These are phyloP conservation scores for Botrytis fabae DNA, from an alignment of 2,329 filamentous ascomycete genomes.

Conservation along the genomic window DNA sequence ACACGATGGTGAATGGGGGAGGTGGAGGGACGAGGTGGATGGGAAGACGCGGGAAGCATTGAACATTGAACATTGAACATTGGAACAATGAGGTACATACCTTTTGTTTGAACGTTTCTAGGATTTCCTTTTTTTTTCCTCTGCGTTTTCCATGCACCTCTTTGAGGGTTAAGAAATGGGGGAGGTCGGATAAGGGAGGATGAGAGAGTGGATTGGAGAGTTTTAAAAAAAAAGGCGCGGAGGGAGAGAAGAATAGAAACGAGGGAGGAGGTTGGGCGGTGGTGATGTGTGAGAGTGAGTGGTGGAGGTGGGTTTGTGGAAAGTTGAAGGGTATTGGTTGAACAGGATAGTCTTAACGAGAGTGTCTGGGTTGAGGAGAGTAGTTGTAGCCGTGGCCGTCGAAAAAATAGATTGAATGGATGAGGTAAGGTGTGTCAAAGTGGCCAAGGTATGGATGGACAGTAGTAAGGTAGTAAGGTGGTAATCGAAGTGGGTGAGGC, in stretches of 20 bases:
- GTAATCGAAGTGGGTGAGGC: constrained; percentile 21
- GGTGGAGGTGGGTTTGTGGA: constrained; percentile 27
- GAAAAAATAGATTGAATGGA: constrained; percentile 21
- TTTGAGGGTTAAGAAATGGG: constrained; percentile 34
- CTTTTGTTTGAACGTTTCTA: constrained; percentile 24
- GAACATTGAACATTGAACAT: constrained; percentile 15
- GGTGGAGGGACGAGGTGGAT: constrained; percentile 23
- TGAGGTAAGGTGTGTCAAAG: constrained; percentile 24
- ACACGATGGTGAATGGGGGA: constrained; percentile 16
- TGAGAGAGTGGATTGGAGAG: constrained; percentile 39
- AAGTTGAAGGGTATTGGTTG: constrained; percentile 23
- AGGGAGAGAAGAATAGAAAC: constrained; percentile 23
- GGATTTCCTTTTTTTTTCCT: background rate
- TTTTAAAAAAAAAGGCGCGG: constrained; percentile 30
- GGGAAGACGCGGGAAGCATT: constrained; percentile 33
- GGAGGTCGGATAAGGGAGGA: constrained; percentile 32
- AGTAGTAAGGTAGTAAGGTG: constrained; percentile 3
- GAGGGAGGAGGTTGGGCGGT: constrained; percentile 34
- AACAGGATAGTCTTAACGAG: constrained; percentile 22
- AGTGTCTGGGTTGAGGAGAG: constrained; percentile 4
- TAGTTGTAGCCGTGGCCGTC: constrained; percentile 22
- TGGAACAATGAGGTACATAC: constrained; percentile 31
- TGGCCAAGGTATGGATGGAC: background rate
- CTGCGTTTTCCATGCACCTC: constrained; percentile 27
- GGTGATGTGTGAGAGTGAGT: constrained; percentile 35